Conservation (phyloP, 306 rosid genomes). For the Malus orientalis region DNA sequence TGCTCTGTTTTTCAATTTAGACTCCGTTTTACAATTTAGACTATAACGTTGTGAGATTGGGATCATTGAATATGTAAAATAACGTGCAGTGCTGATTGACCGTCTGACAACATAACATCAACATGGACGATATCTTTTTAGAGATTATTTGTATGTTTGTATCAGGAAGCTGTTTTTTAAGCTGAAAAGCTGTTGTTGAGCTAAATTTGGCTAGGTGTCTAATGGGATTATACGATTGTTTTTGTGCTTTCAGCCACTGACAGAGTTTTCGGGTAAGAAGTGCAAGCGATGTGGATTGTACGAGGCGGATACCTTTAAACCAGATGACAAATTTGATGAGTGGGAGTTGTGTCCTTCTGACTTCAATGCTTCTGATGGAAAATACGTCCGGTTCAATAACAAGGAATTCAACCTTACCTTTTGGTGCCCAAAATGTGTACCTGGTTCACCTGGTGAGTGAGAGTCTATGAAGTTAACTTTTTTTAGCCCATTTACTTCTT, state of each 20-base stretch:
- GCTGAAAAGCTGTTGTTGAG: constrained; percentile 1
- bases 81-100: neutral
- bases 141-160: neutral
- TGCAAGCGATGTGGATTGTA: constrained; percentile 94
- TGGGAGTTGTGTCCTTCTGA: constrained; percentile 95
- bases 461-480: neutral
- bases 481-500: neutral
- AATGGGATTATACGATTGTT: constrained; percentile 16
- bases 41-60: neutral
- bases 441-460: constrained; percentile 45
- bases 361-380: constrained; percentile 46
- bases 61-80: neutral
- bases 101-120: neutral
- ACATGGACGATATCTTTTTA: neutral
- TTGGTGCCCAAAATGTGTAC: constrained; percentile 48
- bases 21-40: neutral
- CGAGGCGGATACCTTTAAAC: constrained; percentile 52
- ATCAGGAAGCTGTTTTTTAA: neutral
- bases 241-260: constrained; percentile 70
- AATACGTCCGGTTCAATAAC: constrained; percentile 39
- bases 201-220: neutral
- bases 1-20: neutral
- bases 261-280: constrained; percentile 37
- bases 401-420: constrained; percentile 70
- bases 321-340: constrained; percentile 70